phyloP scores from a whole-genome alignment of 305 asterid genomes.

The Fraxinus sp. region DNA sequence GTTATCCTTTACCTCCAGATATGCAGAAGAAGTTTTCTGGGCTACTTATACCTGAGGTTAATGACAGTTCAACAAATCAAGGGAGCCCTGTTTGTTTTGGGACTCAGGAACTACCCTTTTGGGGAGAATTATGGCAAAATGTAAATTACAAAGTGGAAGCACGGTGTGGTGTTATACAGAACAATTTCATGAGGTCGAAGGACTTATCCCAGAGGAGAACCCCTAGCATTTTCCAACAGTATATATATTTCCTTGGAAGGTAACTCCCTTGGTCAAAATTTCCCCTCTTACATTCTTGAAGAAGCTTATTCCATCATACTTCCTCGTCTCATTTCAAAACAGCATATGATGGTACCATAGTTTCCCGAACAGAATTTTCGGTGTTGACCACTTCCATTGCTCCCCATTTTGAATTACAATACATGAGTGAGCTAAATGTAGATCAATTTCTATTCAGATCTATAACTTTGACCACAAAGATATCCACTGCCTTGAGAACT shows the following conservation, averaged over 20 bases:
- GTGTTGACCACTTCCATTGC: not conserved
- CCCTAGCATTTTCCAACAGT: constrained; percentile 60
- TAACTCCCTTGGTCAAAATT: constrained; percentile 19
- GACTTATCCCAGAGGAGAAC: constrained; percentile 76
- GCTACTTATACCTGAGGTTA: constrained; percentile 24
- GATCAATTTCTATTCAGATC: not conserved
- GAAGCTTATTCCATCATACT: not conserved
- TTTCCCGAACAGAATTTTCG: not conserved
- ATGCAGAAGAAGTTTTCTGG: constrained; percentile 48
- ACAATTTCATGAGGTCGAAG: constrained; percentile 46
- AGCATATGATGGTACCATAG: not conserved
- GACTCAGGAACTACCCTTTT: constrained; percentile 50
- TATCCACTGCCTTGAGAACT: not conserved
- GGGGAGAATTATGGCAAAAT: constrained; percentile 62
- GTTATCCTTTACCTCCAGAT: constrained; percentile 71
- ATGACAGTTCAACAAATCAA: constrained; percentile 36
- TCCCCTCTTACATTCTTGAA: not conserved
- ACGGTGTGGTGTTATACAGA: constrained; percentile 41
- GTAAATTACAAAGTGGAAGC: constrained; percentile 52
- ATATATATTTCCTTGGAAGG: constrained; percentile 81
- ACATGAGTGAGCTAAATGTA: not conserved
- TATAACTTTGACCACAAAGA: not conserved
- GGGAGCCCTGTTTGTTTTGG: constrained; percentile 37
- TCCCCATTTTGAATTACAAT: not conserved
- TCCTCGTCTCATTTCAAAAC: not conserved